Percentiles rank a stretch among this genome's conserved stretches.
phyloP scores from a whole-genome alignment of 306 rosid species.

The Alnus rubra region DNA sequence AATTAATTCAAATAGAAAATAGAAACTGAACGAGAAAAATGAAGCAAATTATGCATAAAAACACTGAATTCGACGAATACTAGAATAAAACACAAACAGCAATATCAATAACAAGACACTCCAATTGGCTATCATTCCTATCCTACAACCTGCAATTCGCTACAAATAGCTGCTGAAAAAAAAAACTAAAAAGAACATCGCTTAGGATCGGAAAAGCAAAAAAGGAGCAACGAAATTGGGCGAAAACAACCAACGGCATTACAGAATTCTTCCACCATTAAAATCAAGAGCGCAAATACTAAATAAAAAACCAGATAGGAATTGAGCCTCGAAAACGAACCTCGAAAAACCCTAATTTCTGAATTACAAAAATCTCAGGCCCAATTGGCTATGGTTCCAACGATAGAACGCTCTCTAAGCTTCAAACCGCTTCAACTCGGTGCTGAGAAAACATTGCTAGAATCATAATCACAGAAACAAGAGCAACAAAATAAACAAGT shows the following conservation, averaged over 20 bases:
- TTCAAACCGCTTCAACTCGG: conserved; percentile 19
- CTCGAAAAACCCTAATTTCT: conserved; percentile 33
- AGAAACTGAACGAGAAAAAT: no score
- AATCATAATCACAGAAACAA: conserved; percentile 6
- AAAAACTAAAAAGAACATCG: background rate
- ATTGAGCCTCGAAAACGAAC: background rate
- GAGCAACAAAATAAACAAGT: background rate
- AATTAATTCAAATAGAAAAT: no score
- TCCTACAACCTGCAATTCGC: background rate
- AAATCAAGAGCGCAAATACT: background rate
- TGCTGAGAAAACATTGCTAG: conserved; percentile 15
- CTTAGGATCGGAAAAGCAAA: background rate
- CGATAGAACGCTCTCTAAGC: background rate
- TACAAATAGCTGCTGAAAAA: background rate
- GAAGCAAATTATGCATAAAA: no score
- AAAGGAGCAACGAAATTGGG: background rate
- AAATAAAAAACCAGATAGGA: background rate
- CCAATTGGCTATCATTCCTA: conserved; percentile 1
- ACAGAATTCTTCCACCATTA: background rate
- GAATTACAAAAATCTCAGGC: background rate
- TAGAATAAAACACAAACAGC: no score
- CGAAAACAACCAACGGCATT: background rate
- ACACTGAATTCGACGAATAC: no score
- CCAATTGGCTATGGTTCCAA: background rate
- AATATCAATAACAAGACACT: no score